Evolutionary conservation across 1,139 yeast species (phyloP), one percentile per base, ranked within the genome.

Genomic region (Lodderomyces theae): DNA sequence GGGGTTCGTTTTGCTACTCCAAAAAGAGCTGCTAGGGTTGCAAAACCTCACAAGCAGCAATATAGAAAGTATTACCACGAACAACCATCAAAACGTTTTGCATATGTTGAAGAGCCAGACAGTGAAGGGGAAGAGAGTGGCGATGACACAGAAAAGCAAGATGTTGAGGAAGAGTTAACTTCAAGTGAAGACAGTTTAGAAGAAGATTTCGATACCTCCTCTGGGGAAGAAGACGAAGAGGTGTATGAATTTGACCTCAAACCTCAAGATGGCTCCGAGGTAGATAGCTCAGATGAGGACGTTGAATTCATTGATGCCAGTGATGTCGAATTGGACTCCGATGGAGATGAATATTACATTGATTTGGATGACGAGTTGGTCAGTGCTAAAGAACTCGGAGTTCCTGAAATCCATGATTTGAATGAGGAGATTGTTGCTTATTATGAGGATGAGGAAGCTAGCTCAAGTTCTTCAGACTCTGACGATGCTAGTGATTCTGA

Each of bases 41-140:
- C 18, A 13, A 35, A 34, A 13, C 36, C 36, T 19, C 25, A 34
- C 33, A 38, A 40, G 16, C 30, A 37, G 19, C 41, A 38, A 13
- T 64, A 64, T 48, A 62, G 68, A 56, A 57, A 58, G 34, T 65
- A 66, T 44, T 64, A 60, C 47, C 64, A 63, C 47, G 60, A 57
- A 43, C 68, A 64, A 49, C 70, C 66, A 40, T 42, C 47, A 12
- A 53, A 58, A 22, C 57, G 61, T 38, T 54, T 58, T 41, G 74
- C 63, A 11, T 66, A 56, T 42, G 72, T 69, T 41, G 74, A 69
- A 56, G 74, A 69, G 47, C 74, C 74, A 39, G 66, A 55, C 37
- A 53, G 55, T 39, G 63, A 59, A 37, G 56, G 56, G 36, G 66
- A 60, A 30, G 57, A 50, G 25, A 51, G 50, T 24, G 57, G 51